Percentiles rank a stretch among this genome's conserved stretches.
phyloP scores from a whole-genome alignment of 169 alveolate genomes.

The Plasmodium cynomolgi region DNA sequence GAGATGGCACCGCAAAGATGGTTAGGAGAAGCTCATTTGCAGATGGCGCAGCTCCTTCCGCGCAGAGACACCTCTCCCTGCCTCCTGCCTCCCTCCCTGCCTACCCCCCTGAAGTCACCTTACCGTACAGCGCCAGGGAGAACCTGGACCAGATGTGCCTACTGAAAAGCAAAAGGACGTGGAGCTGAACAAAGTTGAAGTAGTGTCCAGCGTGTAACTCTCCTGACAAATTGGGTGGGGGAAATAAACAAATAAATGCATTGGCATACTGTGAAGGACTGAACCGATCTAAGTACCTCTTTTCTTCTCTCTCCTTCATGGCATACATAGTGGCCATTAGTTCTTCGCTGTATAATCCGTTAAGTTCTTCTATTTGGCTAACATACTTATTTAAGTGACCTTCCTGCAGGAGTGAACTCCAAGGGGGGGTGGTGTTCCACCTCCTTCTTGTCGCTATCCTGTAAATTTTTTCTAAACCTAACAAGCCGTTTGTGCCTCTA shows the following conservation, averaged over 20 bases:
- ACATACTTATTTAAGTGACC: not conserved
- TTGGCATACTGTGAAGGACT: constrained; percentile 10
- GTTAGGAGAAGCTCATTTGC: not conserved
- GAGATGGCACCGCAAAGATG: no score
- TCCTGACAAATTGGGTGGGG: constrained; percentile 61
- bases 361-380: not conserved
- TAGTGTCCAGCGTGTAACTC: constrained; percentile 61
- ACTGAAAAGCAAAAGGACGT: constrained; percentile 12
- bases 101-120: not conserved
- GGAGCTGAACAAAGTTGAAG: constrained; percentile 27
- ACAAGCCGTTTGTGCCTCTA: not conserved
- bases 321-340: not conserved
- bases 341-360: constrained; percentile 6
- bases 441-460: not conserved
- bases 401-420: not conserved
- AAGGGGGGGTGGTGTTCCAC: not conserved
- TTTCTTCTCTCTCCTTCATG: not conserved
- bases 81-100: not conserved
- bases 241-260: constrained; percentile 24
- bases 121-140: constrained; percentile 30
- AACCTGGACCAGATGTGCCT: constrained; percentile 10
- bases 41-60: no score
- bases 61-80: not conserved
- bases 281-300: constrained; percentile 4
- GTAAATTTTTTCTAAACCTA: not conserved